Conservation (phyloP, 2,329 filamentous ascomycete species). For the Chrysosporium queenslandicum region DNA sequence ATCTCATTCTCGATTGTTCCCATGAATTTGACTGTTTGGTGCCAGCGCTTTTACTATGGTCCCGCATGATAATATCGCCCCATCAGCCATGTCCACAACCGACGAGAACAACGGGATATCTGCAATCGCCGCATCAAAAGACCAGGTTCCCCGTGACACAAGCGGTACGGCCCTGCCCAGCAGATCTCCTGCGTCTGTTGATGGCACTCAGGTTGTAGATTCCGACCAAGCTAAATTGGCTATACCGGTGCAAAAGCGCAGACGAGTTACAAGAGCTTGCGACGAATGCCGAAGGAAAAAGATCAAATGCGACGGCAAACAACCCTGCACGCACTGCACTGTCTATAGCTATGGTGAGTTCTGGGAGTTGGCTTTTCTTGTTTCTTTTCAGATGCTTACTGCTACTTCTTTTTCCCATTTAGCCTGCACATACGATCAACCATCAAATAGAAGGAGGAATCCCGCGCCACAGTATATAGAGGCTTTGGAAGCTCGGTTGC, state of each 20-base stretch:
- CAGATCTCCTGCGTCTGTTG: slow-evolving; percentile 1
- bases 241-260: slow-evolving; percentile 60
- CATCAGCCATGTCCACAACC: not conserved
- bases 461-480: slow-evolving; percentile 89
- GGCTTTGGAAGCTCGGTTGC: slow-evolving; percentile 69
- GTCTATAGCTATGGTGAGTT: slow-evolving; percentile 91
- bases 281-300: slow-evolving; percentile 77
- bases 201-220: slow-evolving; percentile 19
- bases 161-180: not conserved
- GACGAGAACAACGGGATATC: slow-evolving; percentile 5
- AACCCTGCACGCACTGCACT: slow-evolving; percentile 88
- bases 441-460: slow-evolving; percentile 81
- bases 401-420: slow-evolving; percentile 3
- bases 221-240: slow-evolving; percentile 25
- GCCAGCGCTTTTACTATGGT: slow-evolving; percentile 9
- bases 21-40: slow-evolving; percentile 11
- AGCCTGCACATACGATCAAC: slow-evolving; percentile 96
- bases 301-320: slow-evolving; percentile 79
- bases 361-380: not conserved
- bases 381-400: not conserved
- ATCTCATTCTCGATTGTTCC: slow-evolving; percentile 5
- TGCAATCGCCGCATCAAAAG: not conserved
- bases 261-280: slow-evolving; percentile 69
- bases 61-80: slow-evolving; percentile 11
- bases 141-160: not conserved